Base-by-base conservation (phyloP, 768 basidiomycete species). In the Boletus huronensis region DNA sequence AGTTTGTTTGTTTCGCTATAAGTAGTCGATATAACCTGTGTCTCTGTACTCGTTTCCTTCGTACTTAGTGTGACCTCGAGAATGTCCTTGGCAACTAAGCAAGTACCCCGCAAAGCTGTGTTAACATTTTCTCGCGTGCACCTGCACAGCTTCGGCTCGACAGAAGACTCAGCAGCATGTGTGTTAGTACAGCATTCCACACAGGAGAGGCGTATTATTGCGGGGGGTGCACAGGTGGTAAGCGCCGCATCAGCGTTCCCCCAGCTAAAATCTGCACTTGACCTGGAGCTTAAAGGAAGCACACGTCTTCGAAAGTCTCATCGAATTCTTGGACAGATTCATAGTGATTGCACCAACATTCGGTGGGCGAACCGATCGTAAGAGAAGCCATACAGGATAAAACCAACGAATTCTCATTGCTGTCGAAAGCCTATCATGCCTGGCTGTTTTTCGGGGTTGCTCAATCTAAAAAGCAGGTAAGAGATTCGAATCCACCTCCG, bases 61-160 rank as follows among this genome's bases (percentile, higher is more conserved):
- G 3, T n/a, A 8, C 25, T 28, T 52, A 3, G 7, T 58, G 25
- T 26, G 4, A 43, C 9, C 5, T 17, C 9, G 6, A 44, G 47
- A 29, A 29, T 29, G 3, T 4, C 2, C 17, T 14, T 25, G 4
- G 23, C 23, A 25, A 25, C 2, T 13, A 0, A 3, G 16, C 34
- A 16, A 44, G 8, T 36, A 3, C 45, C 32, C 34, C 45, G 8
- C 40, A 35, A 48, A 44, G 58, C 48, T 48, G 46, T 58, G 49
- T 26, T 28, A 47, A 34, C n/a, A n/a, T n/a, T n/a, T 48, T 28
- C n/a, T 13, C 11, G 3, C 21, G 9, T 31, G 45, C 10, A 19
- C 14, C n/a, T 17, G n/a, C 32, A 52, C 43, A 45, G 34, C 42
- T 38, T 31, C 9, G n/a, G 36, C 16, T 7, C 16, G 31, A 13